A percentile compares a stretch with the other conserved stretches of the same genome.
Conservation (phyloP, 1,284 basidiomycete genomes). For the Cutaneotrichosporon sp. region DNA sequence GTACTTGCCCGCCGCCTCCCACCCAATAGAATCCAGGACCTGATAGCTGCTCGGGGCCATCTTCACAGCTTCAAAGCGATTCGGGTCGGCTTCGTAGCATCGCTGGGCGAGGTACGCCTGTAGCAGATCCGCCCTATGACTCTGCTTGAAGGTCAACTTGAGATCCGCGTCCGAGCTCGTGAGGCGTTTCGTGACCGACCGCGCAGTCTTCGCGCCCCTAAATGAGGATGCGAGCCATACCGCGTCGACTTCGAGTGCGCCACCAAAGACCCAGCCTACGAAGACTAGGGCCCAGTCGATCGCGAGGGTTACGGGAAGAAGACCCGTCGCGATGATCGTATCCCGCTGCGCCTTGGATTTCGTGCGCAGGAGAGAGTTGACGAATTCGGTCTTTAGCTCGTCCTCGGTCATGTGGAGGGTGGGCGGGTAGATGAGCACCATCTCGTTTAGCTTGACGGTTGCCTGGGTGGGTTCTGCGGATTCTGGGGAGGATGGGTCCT, state of each 20-base stretch:
- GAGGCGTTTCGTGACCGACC: constrained; percentile 25
- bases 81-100: constrained; percentile 12
- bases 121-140: constrained; percentile 12
- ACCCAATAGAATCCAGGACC: constrained; percentile 23
- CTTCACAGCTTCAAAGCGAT: constrained; percentile 12
- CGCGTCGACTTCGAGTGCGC: constrained; percentile 27
- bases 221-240: constrained; percentile 25
- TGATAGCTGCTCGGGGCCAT: constrained; percentile 14
- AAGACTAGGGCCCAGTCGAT: constrained; percentile 28
- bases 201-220: constrained; percentile 27
- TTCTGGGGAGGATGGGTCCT: not conserved
- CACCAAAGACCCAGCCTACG: constrained; percentile 30
- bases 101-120: constrained; percentile 15
- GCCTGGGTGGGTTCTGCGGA: constrained; percentile 10
- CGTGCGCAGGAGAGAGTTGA: constrained; percentile 27
- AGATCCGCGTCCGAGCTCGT: constrained; percentile 14
- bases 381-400: constrained; percentile 24
- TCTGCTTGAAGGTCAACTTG: constrained; percentile 13
- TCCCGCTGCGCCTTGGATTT: constrained; percentile 30
- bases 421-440: constrained; percentile 29
- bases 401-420: constrained; percentile 17
- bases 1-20: constrained; percentile 21
- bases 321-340: constrained; percentile 26
- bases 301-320: constrained; percentile 9
- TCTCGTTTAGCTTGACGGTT: constrained; percentile 22